Evolutionary conservation across 768 basidiomycete genomes (phyloP), one percentile per base, ranked within the genome.

Genomic region (Lentinula aciculospora): DNA sequence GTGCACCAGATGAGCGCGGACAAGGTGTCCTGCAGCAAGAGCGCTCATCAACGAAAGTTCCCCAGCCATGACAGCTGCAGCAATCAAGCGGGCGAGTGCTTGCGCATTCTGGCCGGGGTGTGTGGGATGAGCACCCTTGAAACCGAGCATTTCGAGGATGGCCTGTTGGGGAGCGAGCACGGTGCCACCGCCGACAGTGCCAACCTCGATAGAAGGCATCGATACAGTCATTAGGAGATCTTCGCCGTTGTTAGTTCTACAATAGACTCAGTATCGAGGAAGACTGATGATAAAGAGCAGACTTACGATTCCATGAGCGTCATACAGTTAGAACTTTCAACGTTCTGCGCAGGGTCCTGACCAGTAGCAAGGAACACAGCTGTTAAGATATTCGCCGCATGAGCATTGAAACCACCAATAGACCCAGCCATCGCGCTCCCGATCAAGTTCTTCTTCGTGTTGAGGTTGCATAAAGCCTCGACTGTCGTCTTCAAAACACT

Each of bases 121-220:
- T 10, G 88, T 88, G 0, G 85, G 79, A 72, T 98, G 91, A 0
- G 97, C 90, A 55, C 97, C 97, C 59, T 81, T 85, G 67, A 98
- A 75, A 34, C 95, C 96, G 53, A 99, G 87, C 88, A 98, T 86
- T 48, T 96, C 92, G 60, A 98, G 84, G 53, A 98, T 87, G 8
- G 91, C 84, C 46, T 84, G 81, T 70, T 99, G 97, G 0, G 97
- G 96, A 6, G 79, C 83, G 49, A 99, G 87, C 34, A 96, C 82
- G 1, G 96, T 98, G 32, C 97, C 97, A 37, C 97, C 97, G 36
- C 96, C 97, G 54, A 99, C 87, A 40, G 97, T 98, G 39, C 97
- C 97, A 27, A 98, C 96, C 74, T 99, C 97, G 69, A 99, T 94
- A 29, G 88, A 97, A n/a, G 96, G 97, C 97, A 99, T 98, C 7